phyloP scores from a whole-genome alignment of 2,329 filamentous ascomycete species.

The Amphichorda felina region DNA sequence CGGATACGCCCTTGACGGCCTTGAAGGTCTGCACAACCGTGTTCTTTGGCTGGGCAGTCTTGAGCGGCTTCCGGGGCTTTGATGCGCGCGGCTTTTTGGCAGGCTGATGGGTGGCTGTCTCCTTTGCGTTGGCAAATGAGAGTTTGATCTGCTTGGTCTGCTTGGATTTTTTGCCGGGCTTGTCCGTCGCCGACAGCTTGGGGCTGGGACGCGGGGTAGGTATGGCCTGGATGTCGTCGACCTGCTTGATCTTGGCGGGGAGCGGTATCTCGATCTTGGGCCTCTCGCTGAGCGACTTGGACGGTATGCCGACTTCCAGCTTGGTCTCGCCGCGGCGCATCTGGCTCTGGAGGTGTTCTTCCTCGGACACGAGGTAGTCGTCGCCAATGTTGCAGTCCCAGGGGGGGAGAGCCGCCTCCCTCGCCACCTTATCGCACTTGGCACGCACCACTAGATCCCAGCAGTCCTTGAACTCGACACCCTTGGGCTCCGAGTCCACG shows the following conservation, averaged over 20 bases:
- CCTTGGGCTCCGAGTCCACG: constrained; percentile 69
- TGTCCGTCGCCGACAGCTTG: constrained; percentile 29
- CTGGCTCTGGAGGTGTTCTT: constrained; percentile 27
- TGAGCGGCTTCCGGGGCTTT: constrained; percentile 8
- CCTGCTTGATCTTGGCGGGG: constrained; percentile 24
- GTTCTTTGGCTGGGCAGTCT: constrained; percentile 22
- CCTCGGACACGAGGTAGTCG: constrained; percentile 32
- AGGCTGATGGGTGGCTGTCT: not conserved
- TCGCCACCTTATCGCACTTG: constrained; percentile 79
- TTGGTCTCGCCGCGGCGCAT: constrained; percentile 24
- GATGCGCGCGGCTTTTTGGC: constrained; percentile 5
- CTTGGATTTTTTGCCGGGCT: constrained; percentile 26
- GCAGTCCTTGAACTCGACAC: constrained; percentile 77
- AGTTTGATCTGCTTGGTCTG: constrained; percentile 44
- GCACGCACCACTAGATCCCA: constrained; percentile 88
- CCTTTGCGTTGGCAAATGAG: constrained; percentile 21
- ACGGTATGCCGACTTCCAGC: constrained; percentile 16
- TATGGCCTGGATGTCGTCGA: constrained; percentile 35
- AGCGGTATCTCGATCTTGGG: constrained; percentile 9
- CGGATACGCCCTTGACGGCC: constrained; percentile 24
- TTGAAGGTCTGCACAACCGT: constrained; percentile 30
- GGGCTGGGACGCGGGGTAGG: constrained; percentile 48
- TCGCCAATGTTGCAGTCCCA: constrained; percentile 44
- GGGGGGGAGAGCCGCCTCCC: constrained; percentile 49
- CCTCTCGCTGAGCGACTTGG: constrained; percentile 7